Percentiles rank a stretch among this genome's conserved stretches.
Conservation (phyloP, 2,329 filamentous ascomycete genomes). For the Cytospora piceae region DNA sequence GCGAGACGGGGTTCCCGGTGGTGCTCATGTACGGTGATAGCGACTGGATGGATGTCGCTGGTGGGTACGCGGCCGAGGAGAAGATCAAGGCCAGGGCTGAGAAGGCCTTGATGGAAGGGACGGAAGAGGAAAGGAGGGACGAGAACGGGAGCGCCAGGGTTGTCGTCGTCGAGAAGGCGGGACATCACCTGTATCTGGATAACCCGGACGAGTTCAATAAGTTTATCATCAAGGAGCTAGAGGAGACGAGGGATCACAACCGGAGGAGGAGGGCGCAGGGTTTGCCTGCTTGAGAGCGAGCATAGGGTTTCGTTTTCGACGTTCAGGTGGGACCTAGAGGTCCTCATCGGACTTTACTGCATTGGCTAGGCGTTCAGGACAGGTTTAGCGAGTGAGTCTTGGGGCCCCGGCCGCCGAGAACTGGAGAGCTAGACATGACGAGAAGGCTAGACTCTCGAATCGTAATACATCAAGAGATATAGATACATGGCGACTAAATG, state of each 20-base stretch:
- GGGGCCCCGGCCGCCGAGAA: constrained; percentile 7
- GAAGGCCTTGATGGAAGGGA: constrained; percentile 63
- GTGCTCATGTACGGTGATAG: constrained; percentile 96
- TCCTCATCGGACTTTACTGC: constrained; percentile 6
- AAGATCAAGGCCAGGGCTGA: constrained; percentile 72
- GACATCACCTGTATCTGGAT: constrained; percentile 64
- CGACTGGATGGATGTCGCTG: constrained; percentile 97
- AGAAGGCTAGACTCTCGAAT: background rate
- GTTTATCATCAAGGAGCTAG: constrained; percentile 56
- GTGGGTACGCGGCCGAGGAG: constrained; percentile 78
- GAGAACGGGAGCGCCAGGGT: constrained; percentile 87
- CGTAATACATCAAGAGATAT: background rate
- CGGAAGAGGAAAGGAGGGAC: constrained; percentile 65
- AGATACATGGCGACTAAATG: too few species aligned
- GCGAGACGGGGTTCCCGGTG: constrained; percentile 74
- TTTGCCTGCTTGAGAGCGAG: constrained; percentile 5
- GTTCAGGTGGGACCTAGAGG: background rate
- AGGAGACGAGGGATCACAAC: constrained; percentile 47
- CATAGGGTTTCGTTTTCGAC: background rate
- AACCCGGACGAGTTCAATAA: constrained; percentile 63
- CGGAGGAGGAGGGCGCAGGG: constrained; percentile 28
- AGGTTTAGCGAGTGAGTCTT: background rate
- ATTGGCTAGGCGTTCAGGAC: constrained; percentile 23
- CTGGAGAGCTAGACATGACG: constrained; percentile 7
- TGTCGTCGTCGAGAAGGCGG: constrained; percentile 68